A percentile compares a stretch with the other conserved stretches of the same genome.
Conservation (phyloP, 768 basidiomycete species). For the Artomyces pyxidatus region DNA sequence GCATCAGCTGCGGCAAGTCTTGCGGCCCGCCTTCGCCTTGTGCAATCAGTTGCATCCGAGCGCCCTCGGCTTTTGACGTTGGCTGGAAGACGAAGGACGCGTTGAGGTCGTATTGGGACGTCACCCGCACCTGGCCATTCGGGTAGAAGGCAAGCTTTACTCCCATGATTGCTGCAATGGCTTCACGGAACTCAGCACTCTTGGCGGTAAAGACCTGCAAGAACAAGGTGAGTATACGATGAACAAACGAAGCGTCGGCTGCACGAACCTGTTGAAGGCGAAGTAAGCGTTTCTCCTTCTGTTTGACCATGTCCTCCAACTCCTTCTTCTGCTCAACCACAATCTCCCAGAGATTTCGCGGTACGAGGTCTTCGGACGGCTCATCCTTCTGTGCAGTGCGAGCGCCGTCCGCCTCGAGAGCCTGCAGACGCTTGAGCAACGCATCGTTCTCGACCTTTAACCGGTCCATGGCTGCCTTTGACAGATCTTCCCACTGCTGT, state of each 20-base stretch:
- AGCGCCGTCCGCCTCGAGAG: slow-evolving; percentile 42
- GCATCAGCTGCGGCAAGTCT: slow-evolving; percentile 66
- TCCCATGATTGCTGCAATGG: slow-evolving; percentile 83
- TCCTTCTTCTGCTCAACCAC: slow-evolving; percentile 61
- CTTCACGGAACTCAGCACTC: slow-evolving; percentile 84
- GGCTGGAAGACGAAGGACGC: slow-evolving; percentile 87
- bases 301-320: slow-evolving; percentile 52
- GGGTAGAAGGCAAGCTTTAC: slow-evolving; percentile 89
- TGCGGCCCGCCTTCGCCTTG: slow-evolving; percentile 70
- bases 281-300: slow-evolving; percentile 76
- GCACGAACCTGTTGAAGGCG: slow-evolving; percentile 62
- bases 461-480: slow-evolving; percentile 66
- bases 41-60: slow-evolving; percentile 64
- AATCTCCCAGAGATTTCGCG: slow-evolving; percentile 73
- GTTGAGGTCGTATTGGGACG: slow-evolving; percentile 81
- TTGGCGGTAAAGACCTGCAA: slow-evolving; percentile 74
- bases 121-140: slow-evolving; percentile 84
- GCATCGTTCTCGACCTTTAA: slow-evolving; percentile 81
- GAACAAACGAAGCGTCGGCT: neutral
- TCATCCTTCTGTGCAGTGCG: slow-evolving; percentile 12
- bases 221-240: neutral
- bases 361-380: slow-evolving; percentile 43
- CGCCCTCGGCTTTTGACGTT: slow-evolving; percentile 26
- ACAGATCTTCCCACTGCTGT: slow-evolving; percentile 69
- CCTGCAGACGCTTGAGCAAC: slow-evolving; percentile 56